Evolutionary conservation across 1,284 basidiomycete genomes (phyloP).

Genomic region (Phylloporus sp.): DNA sequence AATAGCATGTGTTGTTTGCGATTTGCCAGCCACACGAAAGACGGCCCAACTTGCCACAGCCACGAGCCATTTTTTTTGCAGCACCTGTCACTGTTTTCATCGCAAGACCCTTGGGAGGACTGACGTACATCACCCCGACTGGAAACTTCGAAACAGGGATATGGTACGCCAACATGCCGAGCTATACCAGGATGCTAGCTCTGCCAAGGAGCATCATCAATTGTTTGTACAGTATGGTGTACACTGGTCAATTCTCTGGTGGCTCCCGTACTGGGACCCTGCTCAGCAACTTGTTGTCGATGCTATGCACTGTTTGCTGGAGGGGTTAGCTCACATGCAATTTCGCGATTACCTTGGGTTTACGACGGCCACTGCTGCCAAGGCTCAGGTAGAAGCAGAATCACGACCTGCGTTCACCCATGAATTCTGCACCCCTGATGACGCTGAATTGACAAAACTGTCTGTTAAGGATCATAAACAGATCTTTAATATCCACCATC

Average conservation of each 20-base stretch:
- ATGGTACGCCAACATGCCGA: slow-evolving; percentile 27
- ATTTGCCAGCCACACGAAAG: slow-evolving; percentile 46
- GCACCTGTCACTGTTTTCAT: slow-evolving; percentile 34
- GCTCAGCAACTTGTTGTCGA: background rate
- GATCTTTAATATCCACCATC: background rate
- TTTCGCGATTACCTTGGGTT: background rate
- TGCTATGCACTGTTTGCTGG: background rate
- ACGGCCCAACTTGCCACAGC: slow-evolving; percentile 10
- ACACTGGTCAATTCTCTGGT: slow-evolving; percentile 3
- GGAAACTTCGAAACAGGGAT: slow-evolving; percentile 25
- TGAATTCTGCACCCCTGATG: background rate
- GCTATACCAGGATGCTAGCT: slow-evolving; percentile 27
- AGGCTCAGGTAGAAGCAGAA: background rate
- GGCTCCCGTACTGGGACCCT: slow-evolving; percentile 4
- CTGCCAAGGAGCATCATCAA: background rate
- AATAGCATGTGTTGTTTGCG: slow-evolving; percentile 39
- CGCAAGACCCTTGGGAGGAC: slow-evolving; percentile 23
- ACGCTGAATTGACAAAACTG: background rate
- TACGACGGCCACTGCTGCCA: background rate
- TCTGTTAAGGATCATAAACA: background rate
- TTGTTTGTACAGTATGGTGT: slow-evolving; percentile 7
- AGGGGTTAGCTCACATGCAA: background rate
- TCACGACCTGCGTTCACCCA: background rate
- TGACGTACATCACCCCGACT: slow-evolving; percentile 42
- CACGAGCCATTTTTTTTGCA: slow-evolving; percentile 42